A percentile compares a stretch with the other conserved stretches of the same genome.
phyloP scores from a whole-genome alignment of 768 basidiomycete species.

The Obba rivulosa region DNA sequence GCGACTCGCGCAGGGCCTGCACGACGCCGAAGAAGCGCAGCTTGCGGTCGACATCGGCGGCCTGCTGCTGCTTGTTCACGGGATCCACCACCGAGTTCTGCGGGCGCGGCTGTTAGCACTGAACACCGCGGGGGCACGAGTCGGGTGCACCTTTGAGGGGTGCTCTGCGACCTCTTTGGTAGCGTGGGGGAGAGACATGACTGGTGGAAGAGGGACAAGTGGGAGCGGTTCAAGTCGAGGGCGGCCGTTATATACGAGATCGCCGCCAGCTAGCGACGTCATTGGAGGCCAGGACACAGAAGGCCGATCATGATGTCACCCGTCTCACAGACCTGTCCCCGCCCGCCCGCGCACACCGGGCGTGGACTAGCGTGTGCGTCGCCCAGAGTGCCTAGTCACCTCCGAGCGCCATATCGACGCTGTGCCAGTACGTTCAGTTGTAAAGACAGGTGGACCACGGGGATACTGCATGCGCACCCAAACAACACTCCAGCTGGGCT shows the following conservation, averaged over 20 bases:
- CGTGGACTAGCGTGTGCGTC: no score
- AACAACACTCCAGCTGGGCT: no score
- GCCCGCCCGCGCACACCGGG: no score
- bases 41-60: conserved; percentile 80
- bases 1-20: conserved; percentile 73
- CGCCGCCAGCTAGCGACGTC: conserved; percentile 11
- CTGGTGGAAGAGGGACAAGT: conserved; percentile 5
- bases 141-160: conserved; percentile 29
- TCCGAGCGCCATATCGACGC: no score
- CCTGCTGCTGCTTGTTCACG: conserved; percentile 51
- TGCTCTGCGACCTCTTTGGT: conserved; percentile 55
- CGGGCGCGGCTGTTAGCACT: background rate
- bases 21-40: conserved; percentile 78
- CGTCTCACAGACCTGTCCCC: background rate
- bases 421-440: no score
- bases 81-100: conserved; percentile 62
- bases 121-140: background rate
- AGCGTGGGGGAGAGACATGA: conserved; percentile 66
- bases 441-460: no score
- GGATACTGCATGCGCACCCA: no score
- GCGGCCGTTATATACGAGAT: conserved; percentile 5
- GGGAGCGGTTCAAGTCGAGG: conserved; percentile 3
- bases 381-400: no score
- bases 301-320: background rate
- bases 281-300: background rate